These are phyloP conservation scores for Nectriaceae sp. DNA, from an alignment of 2,329 filamentous ascomycete genomes.

Conservation along the genomic window DNA sequence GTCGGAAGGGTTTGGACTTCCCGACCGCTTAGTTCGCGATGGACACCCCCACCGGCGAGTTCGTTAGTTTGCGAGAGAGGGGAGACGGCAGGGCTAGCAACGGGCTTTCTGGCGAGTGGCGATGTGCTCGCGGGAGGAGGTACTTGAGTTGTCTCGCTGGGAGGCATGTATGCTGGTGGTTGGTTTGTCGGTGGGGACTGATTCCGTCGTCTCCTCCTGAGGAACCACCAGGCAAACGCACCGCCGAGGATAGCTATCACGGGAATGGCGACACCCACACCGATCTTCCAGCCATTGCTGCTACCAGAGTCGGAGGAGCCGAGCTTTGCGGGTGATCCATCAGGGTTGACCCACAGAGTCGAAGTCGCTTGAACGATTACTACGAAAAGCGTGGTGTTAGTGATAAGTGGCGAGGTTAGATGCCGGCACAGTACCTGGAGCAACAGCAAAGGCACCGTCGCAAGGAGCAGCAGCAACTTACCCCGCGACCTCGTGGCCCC, in stretches of 20 bases:
- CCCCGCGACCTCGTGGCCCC: conserved; percentile 23
- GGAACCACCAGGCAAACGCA: neutral
- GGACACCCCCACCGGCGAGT: neutral
- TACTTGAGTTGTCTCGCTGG: neutral
- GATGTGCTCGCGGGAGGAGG: neutral
- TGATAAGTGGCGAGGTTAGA: neutral
- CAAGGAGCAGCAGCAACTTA: conserved; percentile 32
- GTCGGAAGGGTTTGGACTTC: conserved; percentile 1
- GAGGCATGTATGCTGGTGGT: neutral
- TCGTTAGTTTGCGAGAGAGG: conserved; percentile 3
- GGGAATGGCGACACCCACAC: neutral
- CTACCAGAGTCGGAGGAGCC: conserved; percentile 10
- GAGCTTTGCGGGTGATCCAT: conserved; percentile 18
- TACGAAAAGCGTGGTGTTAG: conserved; percentile 10
- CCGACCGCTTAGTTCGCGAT: neutral
- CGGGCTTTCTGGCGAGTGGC: neutral
- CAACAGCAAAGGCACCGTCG: conserved; percentile 26
- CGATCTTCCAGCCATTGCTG: neutral
- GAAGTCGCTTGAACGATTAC: conserved; percentile 28
- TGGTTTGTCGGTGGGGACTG: neutral
- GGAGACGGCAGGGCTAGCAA: neutral
- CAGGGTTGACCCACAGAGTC: conserved; percentile 21
- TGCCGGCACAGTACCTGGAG: conserved; percentile 28
- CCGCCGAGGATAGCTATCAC: neutral
- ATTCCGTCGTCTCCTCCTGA: neutral